These are phyloP conservation scores for Fagopyrum tataricum DNA, from an alignment of 148 eudicot genomes.

Conservation along the genomic window DNA sequence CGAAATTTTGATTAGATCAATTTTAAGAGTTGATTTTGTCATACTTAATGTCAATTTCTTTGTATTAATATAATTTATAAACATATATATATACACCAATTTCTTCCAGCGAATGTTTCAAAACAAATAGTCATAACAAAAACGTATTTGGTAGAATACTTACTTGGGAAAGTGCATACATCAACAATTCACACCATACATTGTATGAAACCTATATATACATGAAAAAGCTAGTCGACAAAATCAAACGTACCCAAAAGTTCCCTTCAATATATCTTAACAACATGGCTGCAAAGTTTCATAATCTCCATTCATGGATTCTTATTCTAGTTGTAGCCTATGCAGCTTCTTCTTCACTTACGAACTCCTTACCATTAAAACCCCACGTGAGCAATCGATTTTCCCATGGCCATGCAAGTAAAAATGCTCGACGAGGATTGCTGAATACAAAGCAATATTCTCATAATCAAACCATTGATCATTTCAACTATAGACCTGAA, in stretches of 20 bases:
- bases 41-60: neutral
- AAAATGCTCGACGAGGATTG: neutral
- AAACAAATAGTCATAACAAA: too few relatives aligned
- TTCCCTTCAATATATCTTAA: neutral
- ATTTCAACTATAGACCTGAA: constrained; percentile 46
- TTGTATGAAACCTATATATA: too few relatives aligned
- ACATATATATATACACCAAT: too few relatives aligned
- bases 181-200: too few relatives aligned
- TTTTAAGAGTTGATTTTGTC: neutral
- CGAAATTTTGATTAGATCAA: neutral
- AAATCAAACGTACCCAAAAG: neutral
- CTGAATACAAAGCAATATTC: neutral
- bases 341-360: neutral
- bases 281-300: neutral
- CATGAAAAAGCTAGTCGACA: neutral
- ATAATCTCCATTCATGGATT: neutral
- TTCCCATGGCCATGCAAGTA: neutral
- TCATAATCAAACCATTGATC: constrained; percentile 52
- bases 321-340: neutral
- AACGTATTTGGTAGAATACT: neutral
- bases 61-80: too few relatives aligned
- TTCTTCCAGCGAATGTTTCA: neutral
- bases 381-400: neutral
- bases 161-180: neutral
- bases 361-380: neutral